Conservation (phyloP, 805 yeast genomes). For the Dipodascus geniculatus region DNA sequence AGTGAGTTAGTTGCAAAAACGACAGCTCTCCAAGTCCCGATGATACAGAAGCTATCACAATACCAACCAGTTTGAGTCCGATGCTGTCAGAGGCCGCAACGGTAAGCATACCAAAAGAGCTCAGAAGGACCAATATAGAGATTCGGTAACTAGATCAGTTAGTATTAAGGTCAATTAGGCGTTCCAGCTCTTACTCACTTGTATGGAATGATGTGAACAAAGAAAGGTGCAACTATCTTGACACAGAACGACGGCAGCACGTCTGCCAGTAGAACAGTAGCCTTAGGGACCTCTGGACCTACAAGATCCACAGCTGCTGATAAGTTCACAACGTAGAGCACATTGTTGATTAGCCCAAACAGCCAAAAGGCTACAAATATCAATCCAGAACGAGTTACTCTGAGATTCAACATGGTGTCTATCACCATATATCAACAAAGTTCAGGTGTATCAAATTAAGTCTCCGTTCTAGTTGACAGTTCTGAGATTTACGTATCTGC, state of each 20-base stretch:
- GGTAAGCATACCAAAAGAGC: constrained; percentile 63
- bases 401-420: not conserved
- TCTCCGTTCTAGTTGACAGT: not conserved
- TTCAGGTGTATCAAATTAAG: too few species aligned
- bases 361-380: constrained; percentile 46
- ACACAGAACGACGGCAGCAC: constrained; percentile 69
- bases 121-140: constrained; percentile 40
- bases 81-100: constrained; percentile 38
- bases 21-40: constrained; percentile 90
- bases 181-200: not conserved
- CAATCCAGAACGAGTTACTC: not conserved
- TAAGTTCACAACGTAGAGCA: constrained; percentile 79
- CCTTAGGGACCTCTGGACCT: constrained; percentile 74
- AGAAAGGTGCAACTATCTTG: constrained; percentile 70
- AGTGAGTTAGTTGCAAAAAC: constrained; percentile 78
- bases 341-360: constrained; percentile 80
- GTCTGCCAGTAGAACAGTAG: constrained; percentile 74
- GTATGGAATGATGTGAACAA: constrained; percentile 56
- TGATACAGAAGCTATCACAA: constrained; percentile 66
- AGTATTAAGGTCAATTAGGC: not conserved
- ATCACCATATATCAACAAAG: not conserved
- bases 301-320: constrained; percentile 90
- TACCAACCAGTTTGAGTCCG: constrained; percentile 45
- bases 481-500: not conserved
- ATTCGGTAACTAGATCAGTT: constrained; percentile 31